Evolutionary conservation across 306 rosid species (phyloP), one percentile per base, ranked within the genome.

Genomic region (Cercis canadensis): DNA sequence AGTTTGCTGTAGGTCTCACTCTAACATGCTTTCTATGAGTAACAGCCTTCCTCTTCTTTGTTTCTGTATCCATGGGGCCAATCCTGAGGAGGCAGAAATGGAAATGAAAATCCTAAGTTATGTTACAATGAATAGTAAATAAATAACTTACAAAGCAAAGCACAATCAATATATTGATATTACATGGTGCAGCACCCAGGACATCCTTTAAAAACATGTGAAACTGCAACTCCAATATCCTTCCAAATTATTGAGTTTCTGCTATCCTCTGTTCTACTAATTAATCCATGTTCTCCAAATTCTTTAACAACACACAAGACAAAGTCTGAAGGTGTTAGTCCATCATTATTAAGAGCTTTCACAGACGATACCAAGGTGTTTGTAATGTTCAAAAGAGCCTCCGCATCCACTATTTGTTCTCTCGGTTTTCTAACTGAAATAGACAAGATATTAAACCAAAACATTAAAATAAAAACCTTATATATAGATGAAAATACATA

Each of bases 371-470:
- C 73, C 81, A 84, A 66, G 56, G 83, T 47, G 65, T 77, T 69
- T 4, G 83, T 37, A 43, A 80, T 73, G 62, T 66, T 80, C 76
- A 77, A 34, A 40, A 84, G 85, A 19, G 80, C 83, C 72, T 73
- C 68, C 44, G 87, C 87, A 58, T 80, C 87, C 15, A 78, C 83
- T 15, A 80, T 85, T 54, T 83, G 87, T 60, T 83, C 87, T 65
- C 87, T 80, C 7, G 87, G 80, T 14, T 65, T 80, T 52, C 73
- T 53, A 16, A 80, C 87, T 83, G 75, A 64, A 61, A 32, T 3
- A 37, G 40, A 24, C 50, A 52, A 33, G 72, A 57, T 13, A 65
- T 19, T 39, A 16, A 46, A 45, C 65, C 29, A 66, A 46, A 54
- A 15, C 59, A 11, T 8, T 17, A 14, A 31, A 14, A 1, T 4